Base-by-base conservation (phyloP, 176 grass and related monocot genomes). In the Raddia distichophylla region DNA sequence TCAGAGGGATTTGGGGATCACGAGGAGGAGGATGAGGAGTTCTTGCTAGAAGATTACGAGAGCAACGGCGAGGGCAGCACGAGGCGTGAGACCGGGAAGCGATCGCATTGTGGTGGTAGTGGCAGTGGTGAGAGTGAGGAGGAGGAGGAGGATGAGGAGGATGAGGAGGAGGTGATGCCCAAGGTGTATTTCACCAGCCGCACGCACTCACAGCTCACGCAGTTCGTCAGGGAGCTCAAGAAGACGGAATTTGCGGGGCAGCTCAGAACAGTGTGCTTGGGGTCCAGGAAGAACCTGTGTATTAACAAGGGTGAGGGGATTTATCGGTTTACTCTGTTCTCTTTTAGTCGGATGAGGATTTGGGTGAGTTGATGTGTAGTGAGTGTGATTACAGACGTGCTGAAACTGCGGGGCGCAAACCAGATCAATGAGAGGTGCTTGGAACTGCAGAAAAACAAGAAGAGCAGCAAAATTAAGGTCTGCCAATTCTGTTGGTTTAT, bases 231-330 rank as follows among this genome's bases (percentile, higher is more conserved):
- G 37, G 95, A 98, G 86, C 91, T 98, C 69, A 98, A 89, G 65
- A 98, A 52, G 76, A 93, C 95, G 1, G 27, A 61, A 19, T 93
- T 98, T 37, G 75, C 88, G 2, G 67, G 50, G 20, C 71, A 69
- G 60, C 74, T 94, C 56, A 91, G 76, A 72, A 71, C 83, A 4
- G 84, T 86, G 64, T 94, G 90, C 84, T 91, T 98, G 81, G 95
- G 92, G 19, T 98, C 95, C 48, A 98, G 95, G 84, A 98, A 93
- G 82, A 98, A 94, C 47, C 11, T 98, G 12, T 94, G 95, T 74
- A 86, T 87, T 57, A 98, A 98, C 82, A 78, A 74, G 42, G 88
- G 92, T 98, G 50, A 89, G 79, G 14, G n/a, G 46, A 83, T 84
- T 12, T n/a, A 51, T 60, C 10, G 20, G 53, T 79, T 33, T 62